Base-by-base conservation (phyloP, 257 asterid species). In the Dorcoceras hygrometricum region DNA sequence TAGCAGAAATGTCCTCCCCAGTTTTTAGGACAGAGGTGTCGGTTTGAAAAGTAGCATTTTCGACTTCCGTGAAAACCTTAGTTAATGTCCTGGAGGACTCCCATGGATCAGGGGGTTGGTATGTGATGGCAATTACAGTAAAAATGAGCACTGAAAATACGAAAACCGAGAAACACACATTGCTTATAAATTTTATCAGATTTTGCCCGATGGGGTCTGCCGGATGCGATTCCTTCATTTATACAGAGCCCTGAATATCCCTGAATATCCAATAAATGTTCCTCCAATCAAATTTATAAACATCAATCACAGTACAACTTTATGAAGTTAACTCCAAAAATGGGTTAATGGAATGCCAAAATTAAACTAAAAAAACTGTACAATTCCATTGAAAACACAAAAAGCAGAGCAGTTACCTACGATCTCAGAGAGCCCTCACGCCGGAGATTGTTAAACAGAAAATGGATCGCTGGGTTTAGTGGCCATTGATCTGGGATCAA, bases 41-140 rank as follows among this genome's bases (percentile, higher is more conserved):
- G 36, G 88, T 77, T 60, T 84, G 73, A 63, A 90, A 94, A 1
- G 99, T 94, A 72, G 99, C 97, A 54, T 88, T 90, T 79, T 84
- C 89, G 46, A 86, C 86, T 25, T 85, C 75, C 0, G 99, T 88
- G 78, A 94, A 94, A 57, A 83, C 81, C 73, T 68, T 85, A 59
- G 99, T 87, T 12, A 94, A 78, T n/a, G 99, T 95, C 77, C 99
- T 81, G 9, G 97, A 81, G 23, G 99, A 90, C 69, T 94, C 97
- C 99, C 97, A 94, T 63, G 99, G 99, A 77, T 94, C 99, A 61
- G 99, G 99, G 29, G 99, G 96, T 80, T 94, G 96, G 77, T 94
- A 94, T 34, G 99, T 88, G 71, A 94, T 83, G 70, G 97, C 99
- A 80, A 90, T 76, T 48, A 88, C 89, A 59, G 99, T 94, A 70